Conservation (phyloP, 2,329 filamentous ascomycete species). For the Ceratocystis cubensis region DNA sequence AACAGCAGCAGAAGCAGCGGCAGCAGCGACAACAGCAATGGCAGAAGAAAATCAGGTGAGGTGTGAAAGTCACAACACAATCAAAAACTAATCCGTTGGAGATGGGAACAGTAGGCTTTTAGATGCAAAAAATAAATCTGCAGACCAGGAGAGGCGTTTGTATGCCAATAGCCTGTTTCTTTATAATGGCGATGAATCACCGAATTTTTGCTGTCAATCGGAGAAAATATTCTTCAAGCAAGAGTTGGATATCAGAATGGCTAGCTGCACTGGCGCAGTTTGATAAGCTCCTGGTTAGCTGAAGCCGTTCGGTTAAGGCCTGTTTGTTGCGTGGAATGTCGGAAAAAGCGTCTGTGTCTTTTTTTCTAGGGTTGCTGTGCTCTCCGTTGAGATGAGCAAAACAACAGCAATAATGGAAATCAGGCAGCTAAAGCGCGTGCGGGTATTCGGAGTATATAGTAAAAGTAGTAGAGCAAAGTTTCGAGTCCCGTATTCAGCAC, state of each 20-base stretch:
- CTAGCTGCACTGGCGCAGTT: neutral
- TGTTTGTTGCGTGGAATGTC: slow-evolving; percentile 8
- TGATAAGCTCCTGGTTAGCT: slow-evolving; percentile 7
- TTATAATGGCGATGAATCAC: neutral
- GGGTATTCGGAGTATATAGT: neutral
- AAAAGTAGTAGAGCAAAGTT: slow-evolving; percentile 4
- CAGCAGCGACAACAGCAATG: too few species aligned
- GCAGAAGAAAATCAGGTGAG: neutral
- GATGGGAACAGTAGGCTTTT: neutral
- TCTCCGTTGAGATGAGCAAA: neutral
- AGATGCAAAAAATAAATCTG: neutral
- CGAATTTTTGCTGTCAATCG: neutral
- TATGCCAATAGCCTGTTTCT: neutral
- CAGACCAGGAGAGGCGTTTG: neutral
- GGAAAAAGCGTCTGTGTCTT: slow-evolving; percentile 6
- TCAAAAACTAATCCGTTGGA: neutral
- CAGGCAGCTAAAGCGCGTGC: neutral
- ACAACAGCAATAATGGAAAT: neutral
- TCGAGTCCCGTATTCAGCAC: neutral
- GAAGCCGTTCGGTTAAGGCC: slow-evolving; percentile 6
- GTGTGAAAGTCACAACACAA: neutral
- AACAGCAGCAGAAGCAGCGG: too few species aligned
- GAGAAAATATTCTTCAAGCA: neutral
- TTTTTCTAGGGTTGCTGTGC: neutral
- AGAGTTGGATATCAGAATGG: neutral